Percentiles rank a stretch among this genome's conserved stretches.
Conservation (phyloP, 345 rosid species). For the Mallotus nudiflorus region DNA sequence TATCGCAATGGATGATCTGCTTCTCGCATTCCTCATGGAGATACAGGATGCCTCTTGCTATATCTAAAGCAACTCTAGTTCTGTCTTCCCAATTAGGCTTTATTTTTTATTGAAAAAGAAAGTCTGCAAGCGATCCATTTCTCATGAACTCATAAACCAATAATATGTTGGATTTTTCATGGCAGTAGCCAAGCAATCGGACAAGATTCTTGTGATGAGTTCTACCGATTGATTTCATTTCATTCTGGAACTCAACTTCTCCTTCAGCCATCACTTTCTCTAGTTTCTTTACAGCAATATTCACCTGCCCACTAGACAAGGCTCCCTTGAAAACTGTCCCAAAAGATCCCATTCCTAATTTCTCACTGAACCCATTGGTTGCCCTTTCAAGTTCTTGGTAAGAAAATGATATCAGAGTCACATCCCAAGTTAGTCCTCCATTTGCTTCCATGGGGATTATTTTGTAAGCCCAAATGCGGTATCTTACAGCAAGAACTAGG, state of each 20-base stretch:
- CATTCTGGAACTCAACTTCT: slow-evolving; percentile 25
- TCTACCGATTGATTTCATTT: slow-evolving; percentile 24
- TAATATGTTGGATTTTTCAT: slow-evolving; percentile 13
- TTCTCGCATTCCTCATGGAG: slow-evolving; percentile 5
- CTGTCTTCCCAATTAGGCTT: not conserved
- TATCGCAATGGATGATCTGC: slow-evolving; percentile 4
- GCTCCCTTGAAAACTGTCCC: slow-evolving; percentile 34
- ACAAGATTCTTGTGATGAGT: slow-evolving; percentile 38
- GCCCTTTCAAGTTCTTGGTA: slow-evolving; percentile 19
- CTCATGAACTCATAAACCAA: not conserved
- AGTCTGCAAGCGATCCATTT: not conserved
- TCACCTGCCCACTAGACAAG: not conserved
- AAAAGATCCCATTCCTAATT: slow-evolving; percentile 12
- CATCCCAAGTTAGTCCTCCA: slow-evolving; percentile 8
- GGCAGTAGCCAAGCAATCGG: slow-evolving; percentile 31
- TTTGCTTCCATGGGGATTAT: not conserved
- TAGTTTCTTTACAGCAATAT: slow-evolving; percentile 23
- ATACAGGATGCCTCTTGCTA: slow-evolving; percentile 2
- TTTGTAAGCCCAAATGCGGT: slow-evolving; percentile 8
- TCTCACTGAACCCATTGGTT: slow-evolving; percentile 22
- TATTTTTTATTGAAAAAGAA: not conserved
- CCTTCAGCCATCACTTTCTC: slow-evolving; percentile 21
- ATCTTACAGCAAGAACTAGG: slow-evolving; percentile 13
- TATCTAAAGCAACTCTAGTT: not conserved
- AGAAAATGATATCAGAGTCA: slow-evolving; percentile 21